Evolutionary conservation across 805 yeast genomes (phyloP).

Genomic region (Barnettozyma populi): DNA sequence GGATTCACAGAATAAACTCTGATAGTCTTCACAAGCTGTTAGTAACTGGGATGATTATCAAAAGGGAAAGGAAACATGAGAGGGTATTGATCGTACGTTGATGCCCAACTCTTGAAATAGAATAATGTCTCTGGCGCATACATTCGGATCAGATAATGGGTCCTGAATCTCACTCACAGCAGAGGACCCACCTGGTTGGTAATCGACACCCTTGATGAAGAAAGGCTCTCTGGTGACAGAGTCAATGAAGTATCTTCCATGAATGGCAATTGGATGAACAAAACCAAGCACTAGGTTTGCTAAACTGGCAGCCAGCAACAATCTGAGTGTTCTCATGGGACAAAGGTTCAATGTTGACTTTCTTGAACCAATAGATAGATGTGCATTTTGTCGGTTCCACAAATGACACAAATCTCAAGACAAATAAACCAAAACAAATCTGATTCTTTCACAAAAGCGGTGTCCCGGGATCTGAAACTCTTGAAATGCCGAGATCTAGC

Average conservation of each 20-base stretch:
- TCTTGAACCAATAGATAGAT: too few species aligned
- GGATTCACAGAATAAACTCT: slow-evolving; percentile 87
- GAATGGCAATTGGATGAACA: slow-evolving; percentile 62
- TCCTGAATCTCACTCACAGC: slow-evolving; percentile 54
- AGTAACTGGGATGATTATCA: slow-evolving; percentile 32
- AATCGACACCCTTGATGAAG: slow-evolving; percentile 82
- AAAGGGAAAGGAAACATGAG: slow-evolving; percentile 30
- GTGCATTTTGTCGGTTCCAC: not conserved
- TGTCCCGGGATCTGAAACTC: not conserved
- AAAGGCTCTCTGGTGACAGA: slow-evolving; percentile 73
- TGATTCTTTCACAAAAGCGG: not conserved
- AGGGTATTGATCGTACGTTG: slow-evolving; percentile 32
- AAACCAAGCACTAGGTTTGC: slow-evolving; percentile 16
- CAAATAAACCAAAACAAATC: not conserved
- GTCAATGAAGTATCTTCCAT: slow-evolving; percentile 71
- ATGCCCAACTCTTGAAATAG: slow-evolving; percentile 81
- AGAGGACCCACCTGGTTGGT: slow-evolving; percentile 94
- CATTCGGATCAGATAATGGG: slow-evolving; percentile 67
- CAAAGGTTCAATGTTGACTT: too few species aligned
- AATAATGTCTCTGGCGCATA: slow-evolving; percentile 77
- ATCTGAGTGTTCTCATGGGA: not conserved
- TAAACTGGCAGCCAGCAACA: not conserved
- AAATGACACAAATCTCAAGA: not conserved
- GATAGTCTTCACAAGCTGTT: slow-evolving; percentile 46
- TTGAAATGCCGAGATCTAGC: too few species aligned